Percentiles rank a stretch among this genome's conserved stretches.
phyloP scores from a whole-genome alignment of 768 basidiomycete genomes.

The Serendipita sp. region DNA sequence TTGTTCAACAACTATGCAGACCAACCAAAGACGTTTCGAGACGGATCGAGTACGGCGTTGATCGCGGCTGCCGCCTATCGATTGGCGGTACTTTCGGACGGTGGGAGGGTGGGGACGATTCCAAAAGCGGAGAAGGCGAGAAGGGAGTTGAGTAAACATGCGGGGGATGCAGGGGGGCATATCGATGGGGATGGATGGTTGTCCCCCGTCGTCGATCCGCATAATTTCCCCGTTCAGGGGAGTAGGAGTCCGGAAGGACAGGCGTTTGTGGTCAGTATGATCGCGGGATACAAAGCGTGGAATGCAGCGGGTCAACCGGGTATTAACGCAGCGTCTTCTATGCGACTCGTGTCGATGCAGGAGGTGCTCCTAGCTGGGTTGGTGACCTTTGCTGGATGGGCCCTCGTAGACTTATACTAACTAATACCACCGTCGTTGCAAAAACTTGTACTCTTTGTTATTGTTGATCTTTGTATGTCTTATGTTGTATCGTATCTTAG shows the following conservation, averaged over 20 bases:
- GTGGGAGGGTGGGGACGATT: constrained; percentile 28
- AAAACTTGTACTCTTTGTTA: too few relatives aligned
- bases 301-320: constrained; percentile 36
- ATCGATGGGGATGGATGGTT: constrained; percentile 39
- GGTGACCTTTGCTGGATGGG: background rate
- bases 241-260: constrained; percentile 53
- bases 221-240: constrained; percentile 32
- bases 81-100: constrained; percentile 36
- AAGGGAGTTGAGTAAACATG: constrained; percentile 19
- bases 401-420: too few relatives aligned
- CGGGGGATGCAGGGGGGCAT: constrained; percentile 1
- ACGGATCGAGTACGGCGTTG: constrained; percentile 57
- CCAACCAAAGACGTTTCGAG: constrained; percentile 42
- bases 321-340: constrained; percentile 18
- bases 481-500: too few relatives aligned
- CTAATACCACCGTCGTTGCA: too few relatives aligned
- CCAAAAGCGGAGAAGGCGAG: constrained; percentile 43
- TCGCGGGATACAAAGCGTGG: constrained; percentile 69
- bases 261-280: constrained; percentile 50
- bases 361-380: background rate
- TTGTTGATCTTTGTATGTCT: too few relatives aligned
- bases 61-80: constrained; percentile 66
- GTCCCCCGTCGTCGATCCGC: constrained; percentile 59
- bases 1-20: constrained; percentile 64
- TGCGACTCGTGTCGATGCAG: background rate